phyloP scores from a whole-genome alignment of 805 yeast species.

The Wickerhamomyces canadensis region DNA sequence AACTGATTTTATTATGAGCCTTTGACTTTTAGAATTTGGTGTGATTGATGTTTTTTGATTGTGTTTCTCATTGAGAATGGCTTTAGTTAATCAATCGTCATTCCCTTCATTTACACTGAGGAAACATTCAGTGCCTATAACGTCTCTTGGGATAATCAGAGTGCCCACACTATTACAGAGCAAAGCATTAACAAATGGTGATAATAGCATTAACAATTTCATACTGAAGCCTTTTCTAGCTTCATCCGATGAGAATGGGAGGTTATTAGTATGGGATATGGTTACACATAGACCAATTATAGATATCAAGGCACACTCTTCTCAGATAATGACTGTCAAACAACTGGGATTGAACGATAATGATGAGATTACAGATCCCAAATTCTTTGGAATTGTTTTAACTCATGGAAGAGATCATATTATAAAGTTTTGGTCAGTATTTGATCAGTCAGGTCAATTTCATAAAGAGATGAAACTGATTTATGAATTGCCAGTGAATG shows the following conservation, averaged over 20 bases:
- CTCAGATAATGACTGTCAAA: constrained; percentile 42
- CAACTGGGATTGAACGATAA: constrained; percentile 32
- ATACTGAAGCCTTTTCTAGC: constrained; percentile 32
- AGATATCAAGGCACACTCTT: constrained; percentile 56
- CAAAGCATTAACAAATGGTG: not conserved
- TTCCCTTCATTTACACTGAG: constrained; percentile 26
- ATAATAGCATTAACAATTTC: not conserved
- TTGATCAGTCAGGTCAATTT: constrained; percentile 5
- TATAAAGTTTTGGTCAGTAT: constrained; percentile 40
- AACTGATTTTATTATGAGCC: no score
- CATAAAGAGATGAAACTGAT: constrained; percentile 18
- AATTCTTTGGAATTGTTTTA: constrained; percentile 37
- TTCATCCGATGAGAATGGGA: constrained; percentile 60
- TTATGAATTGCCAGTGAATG: constrained; percentile 61
- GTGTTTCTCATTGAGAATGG: no score
- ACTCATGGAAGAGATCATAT: constrained; percentile 69
- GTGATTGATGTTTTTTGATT: no score
- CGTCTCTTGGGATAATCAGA: constrained; percentile 22
- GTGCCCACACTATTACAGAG: constrained; percentile 6
- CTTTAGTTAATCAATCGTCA: constrained; percentile 1
- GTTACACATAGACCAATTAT: constrained; percentile 47
- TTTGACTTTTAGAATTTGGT: no score
- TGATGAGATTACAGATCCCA: constrained; percentile 10
- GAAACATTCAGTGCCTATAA: constrained; percentile 27
- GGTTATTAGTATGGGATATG: constrained; percentile 62